These are phyloP conservation scores for Xylariaceae sp. DNA, from an alignment of 2,329 filamentous ascomycete species.

Conservation along the genomic window DNA sequence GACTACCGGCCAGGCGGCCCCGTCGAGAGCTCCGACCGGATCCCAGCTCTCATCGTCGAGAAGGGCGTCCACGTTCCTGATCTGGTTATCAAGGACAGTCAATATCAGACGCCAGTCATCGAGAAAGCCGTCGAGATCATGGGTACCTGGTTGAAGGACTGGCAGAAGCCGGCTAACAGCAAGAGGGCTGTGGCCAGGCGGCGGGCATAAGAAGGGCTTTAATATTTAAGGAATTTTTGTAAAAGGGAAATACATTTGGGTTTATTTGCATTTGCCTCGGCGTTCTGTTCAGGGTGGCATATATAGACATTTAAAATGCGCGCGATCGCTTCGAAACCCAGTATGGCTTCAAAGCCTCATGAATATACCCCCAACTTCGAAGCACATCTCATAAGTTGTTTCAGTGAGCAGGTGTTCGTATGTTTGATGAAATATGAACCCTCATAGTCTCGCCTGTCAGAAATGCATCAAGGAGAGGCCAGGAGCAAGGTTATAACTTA, in stretches of 20 bases:
- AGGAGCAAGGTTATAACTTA: too few species aligned
- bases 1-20: slow-evolving; percentile 26
- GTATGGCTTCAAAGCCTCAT: too few species aligned
- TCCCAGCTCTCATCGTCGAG: slow-evolving; percentile 24
- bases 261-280: not conserved
- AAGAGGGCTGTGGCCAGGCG: not conserved
- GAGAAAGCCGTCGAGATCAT: slow-evolving; percentile 25
- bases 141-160: slow-evolving; percentile 25
- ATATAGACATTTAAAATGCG: too few species aligned
- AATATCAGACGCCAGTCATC: slow-evolving; percentile 14
- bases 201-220: not conserved
- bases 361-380: too few species aligned
- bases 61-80: slow-evolving; percentile 27
- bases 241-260: not conserved
- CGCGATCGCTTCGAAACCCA: too few species aligned
- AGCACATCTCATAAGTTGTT: too few species aligned
- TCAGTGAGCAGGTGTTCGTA: too few species aligned
- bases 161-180: slow-evolving; percentile 11
- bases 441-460: too few species aligned
- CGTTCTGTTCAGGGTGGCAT: too few species aligned
- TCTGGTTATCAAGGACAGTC: slow-evolving; percentile 13
- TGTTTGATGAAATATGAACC: too few species aligned
- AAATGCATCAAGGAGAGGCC: too few species aligned
- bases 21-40: slow-evolving; percentile 16
- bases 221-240: not conserved